These are phyloP conservation scores for Ustulina deusta DNA, from an alignment of 2,329 filamentous ascomycete species.

Conservation along the genomic window DNA sequence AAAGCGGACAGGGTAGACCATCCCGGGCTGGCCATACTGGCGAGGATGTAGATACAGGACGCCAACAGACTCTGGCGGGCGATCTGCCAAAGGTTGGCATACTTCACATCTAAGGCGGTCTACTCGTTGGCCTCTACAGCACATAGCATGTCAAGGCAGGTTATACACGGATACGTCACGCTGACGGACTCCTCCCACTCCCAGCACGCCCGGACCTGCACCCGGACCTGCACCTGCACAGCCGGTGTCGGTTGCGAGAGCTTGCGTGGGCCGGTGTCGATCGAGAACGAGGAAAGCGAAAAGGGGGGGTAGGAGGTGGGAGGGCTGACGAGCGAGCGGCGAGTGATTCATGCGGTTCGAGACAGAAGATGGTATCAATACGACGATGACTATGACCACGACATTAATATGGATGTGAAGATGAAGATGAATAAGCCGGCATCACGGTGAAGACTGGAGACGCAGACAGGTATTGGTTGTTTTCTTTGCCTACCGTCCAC, in stretches of 20 bases:
- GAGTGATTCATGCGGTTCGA: constrained; percentile 14
- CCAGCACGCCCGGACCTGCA: constrained; percentile 19
- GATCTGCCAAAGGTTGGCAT: constrained; percentile 27
- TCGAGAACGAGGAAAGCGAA: constrained; percentile 6
- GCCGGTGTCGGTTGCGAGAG: constrained; percentile 33
- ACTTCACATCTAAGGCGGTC: constrained; percentile 28
- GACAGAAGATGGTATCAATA: not conserved
- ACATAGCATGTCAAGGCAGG: constrained; percentile 28
- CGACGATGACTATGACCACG: no score
- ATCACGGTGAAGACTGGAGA: constrained; percentile 10
- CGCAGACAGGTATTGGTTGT: constrained; percentile 1
- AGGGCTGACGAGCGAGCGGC: constrained; percentile 6
- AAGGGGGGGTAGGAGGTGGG: constrained; percentile 11
- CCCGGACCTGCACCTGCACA: constrained; percentile 18
- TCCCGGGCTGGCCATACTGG: constrained; percentile 39
- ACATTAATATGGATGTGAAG: not conserved
- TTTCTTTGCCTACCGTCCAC: not conserved
- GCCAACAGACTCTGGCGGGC: constrained; percentile 35
- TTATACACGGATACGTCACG: constrained; percentile 11
- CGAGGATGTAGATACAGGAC: constrained; percentile 18
- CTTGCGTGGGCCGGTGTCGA: constrained; percentile 24
- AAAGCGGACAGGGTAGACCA: constrained; percentile 35
- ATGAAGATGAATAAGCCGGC: constrained; percentile 1
- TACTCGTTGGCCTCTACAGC: constrained; percentile 20
- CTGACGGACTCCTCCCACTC: constrained; percentile 28